Percentiles rank a stretch among this genome's conserved stretches.
Evolutionary conservation across 164 flowering plant genomes (phyloP).

Genomic region (Vitis riparia): DNA sequence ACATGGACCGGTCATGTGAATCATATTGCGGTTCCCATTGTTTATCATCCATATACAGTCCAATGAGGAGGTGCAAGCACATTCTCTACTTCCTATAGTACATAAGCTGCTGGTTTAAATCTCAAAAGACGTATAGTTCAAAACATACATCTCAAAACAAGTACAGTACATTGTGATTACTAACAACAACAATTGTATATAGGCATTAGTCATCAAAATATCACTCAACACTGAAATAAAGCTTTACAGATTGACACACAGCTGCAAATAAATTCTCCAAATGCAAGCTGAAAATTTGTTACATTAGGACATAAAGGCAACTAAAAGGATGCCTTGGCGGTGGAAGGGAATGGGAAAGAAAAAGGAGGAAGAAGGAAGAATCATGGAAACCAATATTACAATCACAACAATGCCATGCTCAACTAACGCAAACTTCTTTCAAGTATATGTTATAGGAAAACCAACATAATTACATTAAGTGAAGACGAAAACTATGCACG

Average conservation of each 20-base stretch:
- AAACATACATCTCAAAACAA: too few relatives aligned
- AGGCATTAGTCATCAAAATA: background rate
- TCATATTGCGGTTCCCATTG: too few relatives aligned
- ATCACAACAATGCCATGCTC: conserved; percentile 11
- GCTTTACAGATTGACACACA: background rate
- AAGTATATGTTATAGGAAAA: conserved; percentile 23
- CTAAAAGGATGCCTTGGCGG: conserved; percentile 47
- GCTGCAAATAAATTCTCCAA: background rate
- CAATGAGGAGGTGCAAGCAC: too few relatives aligned
- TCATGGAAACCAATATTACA: conserved; percentile 16
- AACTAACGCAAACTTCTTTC: conserved; percentile 30
- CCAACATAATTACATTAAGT: conserved; percentile 32
- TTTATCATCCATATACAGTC: too few relatives aligned
- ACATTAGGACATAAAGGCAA: conserved; percentile 41
- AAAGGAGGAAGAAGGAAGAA: background rate
- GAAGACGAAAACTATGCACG: background rate
- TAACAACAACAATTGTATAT: too few relatives aligned
- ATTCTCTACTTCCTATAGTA: too few relatives aligned
- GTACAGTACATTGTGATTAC: too few relatives aligned
- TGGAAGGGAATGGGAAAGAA: conserved; percentile 7
- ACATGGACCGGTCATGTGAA: too few relatives aligned
- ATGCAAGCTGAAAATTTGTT: conserved; percentile 10
- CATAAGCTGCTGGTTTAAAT: too few relatives aligned
- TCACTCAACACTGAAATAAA: background rate
- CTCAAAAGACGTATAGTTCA: too few relatives aligned